phyloP scores from a whole-genome alignment of 1,284 basidiomycete genomes.

The Stereum hirsutum region DNA sequence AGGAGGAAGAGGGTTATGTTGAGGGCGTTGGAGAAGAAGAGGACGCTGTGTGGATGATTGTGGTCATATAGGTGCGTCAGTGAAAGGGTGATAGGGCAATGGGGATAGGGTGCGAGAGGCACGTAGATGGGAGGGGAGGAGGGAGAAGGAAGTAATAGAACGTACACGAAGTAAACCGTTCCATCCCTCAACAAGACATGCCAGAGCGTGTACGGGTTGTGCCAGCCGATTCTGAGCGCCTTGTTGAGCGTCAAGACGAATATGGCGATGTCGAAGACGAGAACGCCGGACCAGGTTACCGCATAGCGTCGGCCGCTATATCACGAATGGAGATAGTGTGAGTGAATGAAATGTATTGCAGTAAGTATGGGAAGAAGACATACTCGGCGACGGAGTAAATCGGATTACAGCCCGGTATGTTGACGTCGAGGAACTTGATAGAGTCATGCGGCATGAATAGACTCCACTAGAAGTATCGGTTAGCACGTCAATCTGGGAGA shows the following conservation, averaged over 20 bases:
- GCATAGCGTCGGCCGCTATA: slow-evolving; percentile 4
- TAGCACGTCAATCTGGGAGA: no score
- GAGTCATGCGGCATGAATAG: no score
- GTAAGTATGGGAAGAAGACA: not conserved
- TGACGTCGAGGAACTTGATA: not conserved
- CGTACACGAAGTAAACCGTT: not conserved
- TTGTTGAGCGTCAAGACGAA: slow-evolving; percentile 9
- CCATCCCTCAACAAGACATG: slow-evolving; percentile 10
- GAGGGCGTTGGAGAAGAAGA: slow-evolving; percentile 9
- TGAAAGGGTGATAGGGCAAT: not conserved
- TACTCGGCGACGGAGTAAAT: not conserved
- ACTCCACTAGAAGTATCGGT: no score
- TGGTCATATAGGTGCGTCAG: not conserved
- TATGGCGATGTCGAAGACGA: slow-evolving; percentile 7
- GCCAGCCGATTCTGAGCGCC: slow-evolving; percentile 5
- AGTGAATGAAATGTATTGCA: no score
- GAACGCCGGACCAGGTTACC: slow-evolving; percentile 7
- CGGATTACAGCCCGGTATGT: not conserved
- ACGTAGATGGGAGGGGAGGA: slow-evolving; percentile 3
- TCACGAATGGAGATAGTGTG: no score
- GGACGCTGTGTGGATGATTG: slow-evolving; percentile 4
- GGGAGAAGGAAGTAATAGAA: not conserved
- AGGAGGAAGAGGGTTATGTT: slow-evolving; percentile 17
- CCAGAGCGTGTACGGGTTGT: not conserved
- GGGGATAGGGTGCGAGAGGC: slow-evolving; percentile 8